phyloP scores from a whole-genome alignment of 306 rosid genomes.

The Trifolium subterraneum region DNA sequence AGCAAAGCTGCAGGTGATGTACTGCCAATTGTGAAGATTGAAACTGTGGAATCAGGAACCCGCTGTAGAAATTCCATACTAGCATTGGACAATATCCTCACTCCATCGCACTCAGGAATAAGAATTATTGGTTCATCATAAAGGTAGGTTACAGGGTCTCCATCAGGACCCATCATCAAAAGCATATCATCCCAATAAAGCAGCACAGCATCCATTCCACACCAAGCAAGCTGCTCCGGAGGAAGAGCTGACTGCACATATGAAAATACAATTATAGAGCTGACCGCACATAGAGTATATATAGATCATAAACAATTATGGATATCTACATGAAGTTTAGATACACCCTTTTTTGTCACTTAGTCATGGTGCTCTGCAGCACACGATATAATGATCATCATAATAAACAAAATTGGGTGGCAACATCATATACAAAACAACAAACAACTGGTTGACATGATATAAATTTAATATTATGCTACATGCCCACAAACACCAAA shows the following conservation, averaged over 20 bases:
- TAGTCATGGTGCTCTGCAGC: slow-evolving; percentile 14
- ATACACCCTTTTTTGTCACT: slow-evolving; percentile 24
- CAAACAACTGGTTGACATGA: neutral
- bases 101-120: slow-evolving; percentile 94
- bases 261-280: slow-evolving; percentile 42
- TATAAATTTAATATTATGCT: slow-evolving; percentile 10
- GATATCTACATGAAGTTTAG: slow-evolving; percentile 15
- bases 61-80: slow-evolving; percentile 93
- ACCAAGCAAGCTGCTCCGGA: slow-evolving; percentile 91
- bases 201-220: slow-evolving; percentile 97
- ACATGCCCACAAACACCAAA: neutral
- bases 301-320: slow-evolving; percentile 6
- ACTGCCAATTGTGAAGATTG: slow-evolving; percentile 92
- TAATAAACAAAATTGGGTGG: neutral
- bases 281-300: neutral
- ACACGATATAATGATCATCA: neutral
- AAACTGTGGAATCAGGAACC: slow-evolving; percentile 93
- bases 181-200: slow-evolving; percentile 97
- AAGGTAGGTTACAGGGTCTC: slow-evolving; percentile 85
- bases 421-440: slow-evolving; percentile 33
- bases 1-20: slow-evolving; percentile 96
- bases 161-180: slow-evolving; percentile 96
- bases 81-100: slow-evolving; percentile 87
- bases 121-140: slow-evolving; percentile 90
- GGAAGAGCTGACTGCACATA: slow-evolving; percentile 85